Evolutionary conservation across 2,329 filamentous ascomycete species (phyloP).

Genomic region (Phaeosphaeria sp.): DNA sequence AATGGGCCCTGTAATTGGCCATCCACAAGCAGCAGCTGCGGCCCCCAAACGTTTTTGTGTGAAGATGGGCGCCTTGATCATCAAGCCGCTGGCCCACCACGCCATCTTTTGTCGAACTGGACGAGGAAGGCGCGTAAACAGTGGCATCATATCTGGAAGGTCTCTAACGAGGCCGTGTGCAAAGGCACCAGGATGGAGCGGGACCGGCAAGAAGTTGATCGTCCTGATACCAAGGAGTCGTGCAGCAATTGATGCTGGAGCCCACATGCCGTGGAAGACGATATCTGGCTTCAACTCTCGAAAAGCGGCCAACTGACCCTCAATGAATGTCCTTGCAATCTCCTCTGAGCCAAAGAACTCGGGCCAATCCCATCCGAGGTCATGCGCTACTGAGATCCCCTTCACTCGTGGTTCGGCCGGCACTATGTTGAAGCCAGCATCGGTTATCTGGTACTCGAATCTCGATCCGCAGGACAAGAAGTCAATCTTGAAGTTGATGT

Average conservation of each 20-base stretch:
- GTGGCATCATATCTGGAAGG: slow-evolving; percentile 41
- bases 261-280: slow-evolving; percentile 46
- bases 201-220: slow-evolving; percentile 42
- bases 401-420: slow-evolving; percentile 38
- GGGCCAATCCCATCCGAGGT: slow-evolving; percentile 44
- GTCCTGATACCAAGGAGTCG: slow-evolving; percentile 39
- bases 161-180: slow-evolving; percentile 40
- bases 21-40: slow-evolving; percentile 35
- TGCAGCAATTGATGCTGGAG: slow-evolving; percentile 40
- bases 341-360: slow-evolving; percentile 44
- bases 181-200: slow-evolving; percentile 35
- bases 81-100: slow-evolving; percentile 33
- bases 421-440: slow-evolving; percentile 42
- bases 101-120: slow-evolving; percentile 34
- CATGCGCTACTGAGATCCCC: slow-evolving; percentile 40
- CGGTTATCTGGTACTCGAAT: slow-evolving; percentile 40
- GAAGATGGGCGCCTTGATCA: slow-evolving; percentile 43
- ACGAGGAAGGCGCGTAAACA: slow-evolving; percentile 40
- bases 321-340: slow-evolving; percentile 40
- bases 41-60: slow-evolving; percentile 39
- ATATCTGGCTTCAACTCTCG: slow-evolving; percentile 38
- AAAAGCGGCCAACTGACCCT: slow-evolving; percentile 40
- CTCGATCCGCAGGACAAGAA: slow-evolving; percentile 41
- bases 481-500: slow-evolving; percentile 32
- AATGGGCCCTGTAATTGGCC: slow-evolving; percentile 38